phyloP scores from a whole-genome alignment of 1,284 basidiomycete species.

The Caloboletus inedulis region DNA sequence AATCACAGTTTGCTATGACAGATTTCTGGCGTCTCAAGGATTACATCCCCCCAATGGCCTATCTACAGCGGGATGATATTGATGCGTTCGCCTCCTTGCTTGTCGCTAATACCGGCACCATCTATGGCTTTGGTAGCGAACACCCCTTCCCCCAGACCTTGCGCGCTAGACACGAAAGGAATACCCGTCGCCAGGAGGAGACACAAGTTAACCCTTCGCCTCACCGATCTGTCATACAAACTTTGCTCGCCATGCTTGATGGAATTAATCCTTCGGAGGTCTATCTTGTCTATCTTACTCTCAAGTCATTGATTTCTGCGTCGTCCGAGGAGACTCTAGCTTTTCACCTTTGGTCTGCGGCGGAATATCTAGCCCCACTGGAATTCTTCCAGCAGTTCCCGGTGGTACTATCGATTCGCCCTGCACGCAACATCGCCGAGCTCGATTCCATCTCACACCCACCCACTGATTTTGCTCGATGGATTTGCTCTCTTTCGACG shows the following conservation, averaged over 20 bases:
- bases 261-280: conserved; percentile 47
- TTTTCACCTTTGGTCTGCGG: conserved; percentile 38
- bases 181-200: conserved; percentile 22
- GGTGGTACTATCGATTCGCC: conserved; percentile 29
- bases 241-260: conserved; percentile 58
- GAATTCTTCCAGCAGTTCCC: conserved; percentile 50
- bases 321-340: conserved; percentile 36
- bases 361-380: conserved; percentile 51
- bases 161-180: conserved; percentile 39
- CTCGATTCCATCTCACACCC: conserved; percentile 39
- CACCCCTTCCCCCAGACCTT: conserved; percentile 39
- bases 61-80: conserved; percentile 61
- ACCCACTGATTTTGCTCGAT: conserved; percentile 52
- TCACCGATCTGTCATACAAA: conserved; percentile 50
- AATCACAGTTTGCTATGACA: conserved; percentile 48
- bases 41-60: conserved; percentile 53
- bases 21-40: conserved; percentile 85
- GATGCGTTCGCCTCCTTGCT: conserved; percentile 76
- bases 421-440: conserved; percentile 37
- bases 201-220: conserved; percentile 28
- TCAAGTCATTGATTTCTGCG: conserved; percentile 55
- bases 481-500: conserved; percentile 64
- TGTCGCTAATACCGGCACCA: conserved; percentile 52
- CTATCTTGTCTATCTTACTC: conserved; percentile 58
- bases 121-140: conserved; percentile 59